phyloP scores from a whole-genome alignment of 164 flowering plant species.

The Cinnamomum micranthum region DNA sequence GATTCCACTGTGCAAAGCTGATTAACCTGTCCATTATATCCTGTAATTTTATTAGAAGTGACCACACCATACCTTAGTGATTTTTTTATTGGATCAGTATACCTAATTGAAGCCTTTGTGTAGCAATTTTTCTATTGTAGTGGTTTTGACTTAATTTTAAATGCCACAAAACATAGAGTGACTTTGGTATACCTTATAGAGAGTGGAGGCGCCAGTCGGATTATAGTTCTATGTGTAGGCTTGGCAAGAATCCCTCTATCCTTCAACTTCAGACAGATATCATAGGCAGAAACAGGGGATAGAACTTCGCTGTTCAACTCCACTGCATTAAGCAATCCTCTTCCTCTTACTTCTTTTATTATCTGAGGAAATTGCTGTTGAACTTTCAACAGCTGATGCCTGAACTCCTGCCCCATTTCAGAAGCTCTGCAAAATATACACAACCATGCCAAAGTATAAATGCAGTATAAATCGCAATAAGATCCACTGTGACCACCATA shows the following conservation, averaged over 20 bases:
- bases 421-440: conserved; percentile 49
- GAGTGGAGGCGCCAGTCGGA: conserved; percentile 94
- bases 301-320: conserved; percentile 66
- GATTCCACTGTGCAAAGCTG: neutral
- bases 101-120: too few species aligned
- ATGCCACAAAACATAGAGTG: neutral
- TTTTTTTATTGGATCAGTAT: too few species aligned
- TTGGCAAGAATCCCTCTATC: conserved; percentile 96
- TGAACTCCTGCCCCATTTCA: conserved; percentile 67
- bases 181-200: conserved; percentile 49
- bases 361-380: conserved; percentile 62
- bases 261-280: conserved; percentile 79
- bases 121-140: too few species aligned
- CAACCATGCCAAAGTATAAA: neutral
- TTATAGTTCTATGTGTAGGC: conserved; percentile 86
- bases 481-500: neutral
- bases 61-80: too few species aligned
- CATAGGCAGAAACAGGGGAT: conserved; percentile 76
- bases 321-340: conserved; percentile 87
- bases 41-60: too few species aligned
- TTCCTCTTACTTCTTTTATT: conserved; percentile 87
- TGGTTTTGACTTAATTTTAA: too few species aligned
- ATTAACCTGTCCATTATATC: too few species aligned
- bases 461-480: neutral
- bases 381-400: conserved; percentile 47